Percentiles rank a stretch among this genome's conserved stretches.
Conservation (phyloP, 306 rosid species). For the Rosa lucieae region DNA sequence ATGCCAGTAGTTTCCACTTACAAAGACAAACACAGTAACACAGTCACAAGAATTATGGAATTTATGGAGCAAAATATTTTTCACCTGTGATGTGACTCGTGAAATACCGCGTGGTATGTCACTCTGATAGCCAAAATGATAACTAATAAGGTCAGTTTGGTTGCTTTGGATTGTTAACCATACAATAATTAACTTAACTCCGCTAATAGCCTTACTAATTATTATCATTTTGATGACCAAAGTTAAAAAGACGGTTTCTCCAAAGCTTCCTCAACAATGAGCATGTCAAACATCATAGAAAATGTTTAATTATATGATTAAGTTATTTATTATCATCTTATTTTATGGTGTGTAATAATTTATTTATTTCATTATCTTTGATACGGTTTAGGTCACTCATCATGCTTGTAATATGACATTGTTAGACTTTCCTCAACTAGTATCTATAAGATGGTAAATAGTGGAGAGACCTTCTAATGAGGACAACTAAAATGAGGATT, state of each 20-base stretch:
- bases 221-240: slow-evolving; percentile 12
- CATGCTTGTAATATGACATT: background rate
- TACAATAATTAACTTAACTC: background rate
- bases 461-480: too few species aligned
- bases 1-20: slow-evolving; percentile 4
- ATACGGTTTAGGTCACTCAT: slow-evolving; percentile 1
- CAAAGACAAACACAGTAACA: slow-evolving; percentile 9
- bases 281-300: background rate
- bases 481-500: too few species aligned
- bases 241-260: slow-evolving; percentile 25
- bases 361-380: background rate
- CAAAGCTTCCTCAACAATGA: slow-evolving; percentile 34
- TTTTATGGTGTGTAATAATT: background rate
- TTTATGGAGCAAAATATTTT: background rate
- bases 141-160: background rate
- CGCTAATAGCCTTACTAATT: background rate
- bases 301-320: background rate
- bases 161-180: slow-evolving; percentile 24
- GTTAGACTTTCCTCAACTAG: background rate
- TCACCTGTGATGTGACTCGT: slow-evolving; percentile 14
- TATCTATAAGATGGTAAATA: background rate
- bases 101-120: slow-evolving; percentile 6
- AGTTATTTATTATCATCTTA: background rate
- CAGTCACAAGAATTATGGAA: slow-evolving; percentile 1
- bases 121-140: background rate